Base-by-base conservation (phyloP, 2,329 filamentous ascomycete genomes). In the Aspergillus sp. region DNA sequence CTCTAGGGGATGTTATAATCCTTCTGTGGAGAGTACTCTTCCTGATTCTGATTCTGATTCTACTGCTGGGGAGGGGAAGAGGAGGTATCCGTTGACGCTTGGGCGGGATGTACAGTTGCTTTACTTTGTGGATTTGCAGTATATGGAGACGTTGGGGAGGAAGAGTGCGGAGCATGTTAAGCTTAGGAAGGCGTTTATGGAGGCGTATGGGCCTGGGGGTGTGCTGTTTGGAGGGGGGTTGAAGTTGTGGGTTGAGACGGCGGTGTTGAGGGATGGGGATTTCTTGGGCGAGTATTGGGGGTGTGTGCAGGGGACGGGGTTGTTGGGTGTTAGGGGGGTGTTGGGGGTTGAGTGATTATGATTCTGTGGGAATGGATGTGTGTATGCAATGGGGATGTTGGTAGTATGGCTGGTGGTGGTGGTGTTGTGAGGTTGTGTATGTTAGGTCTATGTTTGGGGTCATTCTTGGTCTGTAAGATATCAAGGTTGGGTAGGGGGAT, bases 251-350 rank as follows among this genome's bases (percentile, higher is more conserved):
- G 65, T 66, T 19, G 65, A 66, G 48, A 63, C 59, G 19, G 63
- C 61, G 23, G 59, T 66, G 3, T 38, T 69, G 32, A 63, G 59
- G 32, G 52, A 15, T 1, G 39, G 39, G 2, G 65, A 63, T 12
- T 52, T 67, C 23, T 59, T 64, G 38, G 62, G 54, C 19, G 67
- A 66, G 59, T 67, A 69, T 62, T 36, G 67, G 9, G 65, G 64
- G 7, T 67, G 65, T 36, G 19, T 43, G 13, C 50, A 64, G 23
- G 63, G 67, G 8, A 69, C 65, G 25, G 65, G 67, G 43, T 47
- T 63, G 25, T 57, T 59, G 49, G 57, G 55, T 8, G 48, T 59
- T 12, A 45, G 1, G 41, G 47, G 25, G 19, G 19, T 45, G 19
- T 13, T 45, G n/a, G 41, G 41, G 17, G 8, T 45, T 13, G 17